Evolutionary conservation across 495 filamentous ascomycete species (phyloP), one percentile per base, ranked within the genome.

Genomic region (Pseudevernia furfuracea): DNA sequence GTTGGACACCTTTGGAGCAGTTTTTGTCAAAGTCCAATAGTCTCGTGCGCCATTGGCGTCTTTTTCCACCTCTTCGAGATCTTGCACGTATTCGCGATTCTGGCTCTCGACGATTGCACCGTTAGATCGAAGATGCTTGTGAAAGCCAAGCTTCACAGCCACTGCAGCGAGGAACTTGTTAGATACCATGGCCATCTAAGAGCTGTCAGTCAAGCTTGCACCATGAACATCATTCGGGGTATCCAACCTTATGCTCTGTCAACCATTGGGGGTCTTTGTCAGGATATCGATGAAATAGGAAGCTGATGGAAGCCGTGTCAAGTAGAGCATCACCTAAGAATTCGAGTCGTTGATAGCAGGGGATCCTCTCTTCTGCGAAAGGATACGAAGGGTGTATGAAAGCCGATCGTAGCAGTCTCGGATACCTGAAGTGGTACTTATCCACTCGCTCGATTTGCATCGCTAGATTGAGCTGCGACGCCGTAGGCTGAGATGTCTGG

Each of bases 181-280:
- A 19, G 92, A 96, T 3, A 94, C 93, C 92, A 98, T 96, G 14
- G 95, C 92, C 91, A 96, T 96, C 81, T 85, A 65, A 38, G 57
- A 46, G 5, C 19, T 41, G 10, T 72, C 37, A 73, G 64, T 46
- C 21, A 59, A 55, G 10, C 15, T 34, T 34, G n/a, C 4, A 53
- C 11, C 11, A 37, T 12, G 30, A 23, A 49, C 32, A 15, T 6
- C 28, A 5, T 21, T 25, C 9, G 0, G 14, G 21, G 34, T 19
- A 28, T 67, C 75, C 59, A 70, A 83, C 82, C 69, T 97, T 98
- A 78, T 98, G 95, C 76, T 98, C 94, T 2, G 94, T 98, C 39
- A 98, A 82, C 94, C 94, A 98, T 72, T 97, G 92, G 1, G 94
- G 93, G 71, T 97, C 92, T 64, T 85, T 85, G 53, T 84, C 80